Conservation (phyloP, 192 early-diverging fungal species). For the Anaeromyces robustus region DNA sequence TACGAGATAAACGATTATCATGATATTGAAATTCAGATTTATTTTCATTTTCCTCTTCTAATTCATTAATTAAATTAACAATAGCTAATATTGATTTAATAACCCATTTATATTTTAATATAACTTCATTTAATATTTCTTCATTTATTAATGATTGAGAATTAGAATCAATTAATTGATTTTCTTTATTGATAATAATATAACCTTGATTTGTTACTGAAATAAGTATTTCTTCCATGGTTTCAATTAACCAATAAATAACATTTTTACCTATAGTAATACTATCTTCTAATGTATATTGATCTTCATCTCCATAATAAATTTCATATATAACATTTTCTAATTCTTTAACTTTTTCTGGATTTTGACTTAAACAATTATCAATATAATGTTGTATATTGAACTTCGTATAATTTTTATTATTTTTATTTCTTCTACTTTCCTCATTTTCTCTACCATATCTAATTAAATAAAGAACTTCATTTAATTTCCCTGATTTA, state of each 20-base stretch:
- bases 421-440: neutral
- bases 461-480: neutral
- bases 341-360: neutral
- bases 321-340: neutral
- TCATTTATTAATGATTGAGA: neutral
- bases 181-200: neutral
- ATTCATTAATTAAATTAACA: neutral
- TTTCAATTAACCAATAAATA: neutral
- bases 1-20: neutral
- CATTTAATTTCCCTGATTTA: neutral
- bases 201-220: neutral
- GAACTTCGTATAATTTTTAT: neutral
- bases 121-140: neutral
- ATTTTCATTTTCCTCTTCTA: neutral
- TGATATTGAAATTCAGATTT: neutral
- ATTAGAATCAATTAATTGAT: neutral
- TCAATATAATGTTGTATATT: neutral
- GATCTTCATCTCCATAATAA: neutral
- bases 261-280: neutral
- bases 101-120: neutral
- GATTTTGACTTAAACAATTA: neutral
- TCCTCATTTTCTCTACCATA: neutral
- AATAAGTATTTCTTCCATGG: neutral
- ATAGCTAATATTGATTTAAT: neutral
- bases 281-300: neutral